These are phyloP conservation scores for Allium cepa DNA, from an alignment of 106 monocot species.

Conservation along the genomic window DNA sequence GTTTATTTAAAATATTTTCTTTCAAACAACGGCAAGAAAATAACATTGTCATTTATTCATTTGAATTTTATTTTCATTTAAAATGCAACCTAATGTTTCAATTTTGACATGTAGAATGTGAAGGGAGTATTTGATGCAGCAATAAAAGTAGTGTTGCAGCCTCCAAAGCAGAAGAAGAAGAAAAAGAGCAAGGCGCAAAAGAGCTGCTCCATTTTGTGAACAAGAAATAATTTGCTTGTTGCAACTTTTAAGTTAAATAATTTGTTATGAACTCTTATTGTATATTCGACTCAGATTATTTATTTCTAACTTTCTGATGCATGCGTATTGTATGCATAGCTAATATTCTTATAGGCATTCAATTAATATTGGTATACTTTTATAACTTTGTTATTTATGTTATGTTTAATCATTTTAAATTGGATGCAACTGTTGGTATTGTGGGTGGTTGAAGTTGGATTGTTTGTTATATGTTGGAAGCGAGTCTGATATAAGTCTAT, in stretches of 20 bases:
- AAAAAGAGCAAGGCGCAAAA: constrained; percentile 58
- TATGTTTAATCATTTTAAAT: too few relatives aligned
- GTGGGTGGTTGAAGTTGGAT: too few relatives aligned
- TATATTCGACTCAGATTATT: neutral
- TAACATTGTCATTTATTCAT: neutral
- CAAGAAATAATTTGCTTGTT: constrained; percentile 2
- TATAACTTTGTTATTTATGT: too few relatives aligned
- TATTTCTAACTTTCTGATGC: too few relatives aligned
- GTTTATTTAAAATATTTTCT: neutral
- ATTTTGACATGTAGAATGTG: constrained; percentile 26
- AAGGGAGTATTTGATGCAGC: constrained; percentile 64
- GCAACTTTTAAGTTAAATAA: neutral
- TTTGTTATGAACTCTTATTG: neutral
- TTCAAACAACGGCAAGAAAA: too few relatives aligned
- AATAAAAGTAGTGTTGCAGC: constrained; percentile 60
- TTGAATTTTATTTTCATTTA: neutral
- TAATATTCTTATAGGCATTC: too few relatives aligned
- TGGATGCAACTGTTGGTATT: too few relatives aligned
- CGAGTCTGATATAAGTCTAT: too few relatives aligned
- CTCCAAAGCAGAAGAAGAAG: constrained; percentile 52
- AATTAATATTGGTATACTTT: too few relatives aligned
- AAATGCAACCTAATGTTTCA: neutral
- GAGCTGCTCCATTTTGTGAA: constrained; percentile 50
- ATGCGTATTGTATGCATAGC: too few relatives aligned
- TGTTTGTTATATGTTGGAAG: too few relatives aligned